Conservation (phyloP, 2,329 filamentous ascomycete genomes). For the Microdochium nivale region DNA sequence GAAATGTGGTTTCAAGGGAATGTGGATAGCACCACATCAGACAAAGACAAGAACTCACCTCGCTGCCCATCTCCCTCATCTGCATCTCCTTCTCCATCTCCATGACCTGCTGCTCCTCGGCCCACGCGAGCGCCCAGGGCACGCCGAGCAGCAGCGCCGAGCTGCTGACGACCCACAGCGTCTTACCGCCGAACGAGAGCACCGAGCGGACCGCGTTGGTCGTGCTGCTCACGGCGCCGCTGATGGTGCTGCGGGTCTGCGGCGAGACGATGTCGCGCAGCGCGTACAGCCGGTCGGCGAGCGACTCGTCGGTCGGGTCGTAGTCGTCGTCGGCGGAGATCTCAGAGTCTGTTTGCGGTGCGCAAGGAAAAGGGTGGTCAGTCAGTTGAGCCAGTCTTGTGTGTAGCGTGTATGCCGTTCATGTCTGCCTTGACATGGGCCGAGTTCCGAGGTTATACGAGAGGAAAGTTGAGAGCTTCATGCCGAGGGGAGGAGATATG, state of each 20-base stretch:
- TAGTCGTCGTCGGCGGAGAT: slow-evolving; percentile 75
- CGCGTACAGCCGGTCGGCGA: slow-evolving; percentile 63
- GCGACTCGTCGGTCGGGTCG: slow-evolving; percentile 46
- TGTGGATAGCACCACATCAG: too few species aligned
- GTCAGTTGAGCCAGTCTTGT: too few species aligned
- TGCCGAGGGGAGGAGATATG: not conserved
- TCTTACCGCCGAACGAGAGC: slow-evolving; percentile 69
- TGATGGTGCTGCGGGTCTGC: slow-evolving; percentile 59
- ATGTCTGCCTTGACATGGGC: not conserved
- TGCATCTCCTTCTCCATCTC: slow-evolving; percentile 98
- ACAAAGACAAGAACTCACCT: slow-evolving; percentile 28
- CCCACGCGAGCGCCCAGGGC: slow-evolving; percentile 85
- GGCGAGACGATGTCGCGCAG: slow-evolving; percentile 71
- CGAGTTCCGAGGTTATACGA: not conserved
- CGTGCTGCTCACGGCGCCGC: slow-evolving; percentile 47
- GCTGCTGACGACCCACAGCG: slow-evolving; percentile 84
- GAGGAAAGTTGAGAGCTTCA: not conserved
- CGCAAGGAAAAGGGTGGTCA: slow-evolving; percentile 2
- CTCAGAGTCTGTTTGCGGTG: slow-evolving; percentile 55
- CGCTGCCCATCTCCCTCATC: slow-evolving; percentile 86
- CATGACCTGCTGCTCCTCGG: slow-evolving; percentile 91
- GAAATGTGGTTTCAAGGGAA: too few species aligned
- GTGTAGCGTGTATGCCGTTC: too few species aligned
- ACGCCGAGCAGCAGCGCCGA: slow-evolving; percentile 84
- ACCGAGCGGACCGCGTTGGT: slow-evolving; percentile 50